Conservation (phyloP, 2,329 filamentous ascomycete species). For the Geoglossum cookeanum region DNA sequence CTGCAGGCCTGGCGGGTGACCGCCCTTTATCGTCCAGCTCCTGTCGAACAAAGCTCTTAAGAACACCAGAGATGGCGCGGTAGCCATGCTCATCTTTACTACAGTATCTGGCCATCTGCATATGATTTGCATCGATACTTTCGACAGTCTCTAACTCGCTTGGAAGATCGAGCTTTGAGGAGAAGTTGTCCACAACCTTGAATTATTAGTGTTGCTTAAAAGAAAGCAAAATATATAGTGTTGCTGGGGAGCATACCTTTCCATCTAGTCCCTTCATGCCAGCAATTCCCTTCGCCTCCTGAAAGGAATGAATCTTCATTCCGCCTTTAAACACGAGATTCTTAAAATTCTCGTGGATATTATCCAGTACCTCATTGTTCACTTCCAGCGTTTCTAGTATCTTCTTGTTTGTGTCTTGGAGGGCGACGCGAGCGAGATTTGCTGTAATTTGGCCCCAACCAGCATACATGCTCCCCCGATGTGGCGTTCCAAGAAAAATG, state of each 20-base stretch:
- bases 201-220: slow-evolving; percentile 7
- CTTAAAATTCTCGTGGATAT: slow-evolving; percentile 20
- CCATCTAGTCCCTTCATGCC: slow-evolving; percentile 18
- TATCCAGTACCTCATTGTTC: slow-evolving; percentile 21
- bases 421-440: slow-evolving; percentile 17
- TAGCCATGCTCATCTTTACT: slow-evolving; percentile 10
- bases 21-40: background rate
- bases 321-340: slow-evolving; percentile 9
- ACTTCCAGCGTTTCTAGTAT: slow-evolving; percentile 17
- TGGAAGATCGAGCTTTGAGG: slow-evolving; percentile 22
- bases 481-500: slow-evolving; percentile 20
- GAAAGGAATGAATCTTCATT: slow-evolving; percentile 24
- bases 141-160: slow-evolving; percentile 19
- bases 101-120: slow-evolving; percentile 14
- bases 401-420: slow-evolving; percentile 19
- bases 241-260: slow-evolving; percentile 15
- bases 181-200: slow-evolving; percentile 23
- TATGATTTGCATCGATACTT: slow-evolving; percentile 20
- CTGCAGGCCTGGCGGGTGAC: background rate
- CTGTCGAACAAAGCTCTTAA: background rate
- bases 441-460: slow-evolving; percentile 13
- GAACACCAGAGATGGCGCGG: slow-evolving; percentile 7
- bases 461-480: slow-evolving; percentile 18
- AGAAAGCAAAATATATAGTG: slow-evolving; percentile 2
- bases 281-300: slow-evolving; percentile 18